Base-by-base conservation (phyloP, 305 asterid species). In the Fraxinus sp. region DNA sequence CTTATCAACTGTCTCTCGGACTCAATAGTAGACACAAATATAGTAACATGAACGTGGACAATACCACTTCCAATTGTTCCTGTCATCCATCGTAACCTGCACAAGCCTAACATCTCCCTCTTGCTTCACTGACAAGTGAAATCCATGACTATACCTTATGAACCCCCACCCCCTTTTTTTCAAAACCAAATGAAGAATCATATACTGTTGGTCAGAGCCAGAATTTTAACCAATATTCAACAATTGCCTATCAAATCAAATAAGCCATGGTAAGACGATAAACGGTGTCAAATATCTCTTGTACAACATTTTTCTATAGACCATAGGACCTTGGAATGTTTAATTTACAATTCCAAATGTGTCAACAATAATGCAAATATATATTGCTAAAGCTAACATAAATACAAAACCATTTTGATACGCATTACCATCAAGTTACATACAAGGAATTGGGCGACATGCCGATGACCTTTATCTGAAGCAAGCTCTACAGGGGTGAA, bases 381-480 rank as follows among this genome's bases (percentile, higher is more conserved):
- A 32, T 35, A 52, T 5, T 73, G 73, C 81, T 33, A 78, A 72
- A 49, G 77, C 33, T 83, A 72, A 78, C 26, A 62, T 64, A 68
- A 79, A 62, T 62, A 77, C 37, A 81, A 82, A 79, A 77, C 41
- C 78, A 52, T 44, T 35, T 72, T 28, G 36, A 80, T 57, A 41
- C 78, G 28, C 70, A 78, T 84, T 85, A 88, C 85, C 87, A 77
- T 82, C 44, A 82, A 85, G 88, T 85, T 86, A 96, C 99, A 88
- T 96, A 96, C 98, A 89, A 96, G 98, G 90, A 93, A 88, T 83
- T 88, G 86, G 78, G 95, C 94, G 87, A 96, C 85, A 78, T 88
- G 95, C 86, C 94, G 94, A 87, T 96, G 97, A 84, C 98, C 98
- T 92, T 91, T 94, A 84, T 93, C 98, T 82, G 91, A 92, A 80